Conservation (phyloP, 2,329 filamentous ascomycete species). For the Sarocladium strictum region DNA sequence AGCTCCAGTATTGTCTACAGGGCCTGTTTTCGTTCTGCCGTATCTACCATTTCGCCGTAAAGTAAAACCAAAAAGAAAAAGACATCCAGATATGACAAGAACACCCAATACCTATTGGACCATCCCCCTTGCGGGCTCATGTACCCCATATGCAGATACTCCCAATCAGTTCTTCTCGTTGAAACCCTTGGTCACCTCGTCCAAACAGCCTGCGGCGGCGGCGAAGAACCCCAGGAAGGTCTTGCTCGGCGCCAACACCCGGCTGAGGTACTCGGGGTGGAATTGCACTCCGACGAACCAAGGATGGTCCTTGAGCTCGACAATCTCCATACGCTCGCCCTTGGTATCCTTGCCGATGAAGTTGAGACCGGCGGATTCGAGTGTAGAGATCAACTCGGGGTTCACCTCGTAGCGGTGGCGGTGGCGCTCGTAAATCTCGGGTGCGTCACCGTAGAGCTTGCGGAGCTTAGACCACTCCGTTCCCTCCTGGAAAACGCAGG, state of each 20-base stretch:
- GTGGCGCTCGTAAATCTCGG: conserved; percentile 65
- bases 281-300: conserved; percentile 83
- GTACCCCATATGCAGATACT: not conserved
- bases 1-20: not conserved
- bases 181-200: conserved; percentile 19
- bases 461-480: conserved; percentile 76
- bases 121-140: not conserved
- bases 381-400: conserved; percentile 63
- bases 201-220: conserved; percentile 51
- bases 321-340: conserved; percentile 74
- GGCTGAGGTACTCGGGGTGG: conserved; percentile 79
- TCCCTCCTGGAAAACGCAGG: conserved; percentile 67
- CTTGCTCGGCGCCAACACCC: conserved; percentile 67
- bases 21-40: not conserved
- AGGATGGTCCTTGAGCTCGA: conserved; percentile 77
- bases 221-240: conserved; percentile 50
- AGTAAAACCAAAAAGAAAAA: not conserved
- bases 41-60: conserved; percentile 6
- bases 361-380: conserved; percentile 63
- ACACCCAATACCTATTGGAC: conserved; percentile 3
- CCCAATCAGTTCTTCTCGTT: conserved; percentile 1
- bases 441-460: conserved; percentile 59
- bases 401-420: conserved; percentile 91
- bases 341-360: conserved; percentile 78
- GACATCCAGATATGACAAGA: conserved; percentile 1